A percentile compares a stretch with the other conserved stretches of the same genome.
Conservation (phyloP, 768 basidiomycete genomes). For the Hygrophoropsis aurantiaca region DNA sequence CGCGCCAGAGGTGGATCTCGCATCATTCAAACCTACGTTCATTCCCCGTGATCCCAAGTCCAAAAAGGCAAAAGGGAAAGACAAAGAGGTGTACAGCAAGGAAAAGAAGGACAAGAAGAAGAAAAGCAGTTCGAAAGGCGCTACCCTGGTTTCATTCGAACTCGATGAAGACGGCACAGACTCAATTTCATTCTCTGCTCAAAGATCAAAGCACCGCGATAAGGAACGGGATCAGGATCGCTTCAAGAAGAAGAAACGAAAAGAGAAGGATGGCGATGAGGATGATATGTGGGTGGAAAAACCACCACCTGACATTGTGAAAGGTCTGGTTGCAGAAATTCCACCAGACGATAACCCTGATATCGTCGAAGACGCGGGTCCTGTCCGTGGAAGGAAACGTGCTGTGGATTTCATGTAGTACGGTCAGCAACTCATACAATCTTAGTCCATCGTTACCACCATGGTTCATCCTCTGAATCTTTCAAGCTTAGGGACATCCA, state of each 20-base stretch:
- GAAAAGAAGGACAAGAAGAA: slow-evolving; percentile 53
- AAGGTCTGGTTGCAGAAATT: slow-evolving; percentile 26
- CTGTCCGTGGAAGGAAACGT: slow-evolving; percentile 54
- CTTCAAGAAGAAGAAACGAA: slow-evolving; percentile 45
- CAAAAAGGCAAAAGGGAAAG: slow-evolving; percentile 41
- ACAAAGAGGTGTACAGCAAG: slow-evolving; percentile 43
- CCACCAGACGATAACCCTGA: slow-evolving; percentile 12
- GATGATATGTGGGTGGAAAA: slow-evolving; percentile 74
- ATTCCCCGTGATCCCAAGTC: slow-evolving; percentile 48
- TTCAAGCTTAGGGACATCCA: no score
- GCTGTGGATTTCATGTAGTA: slow-evolving; percentile 74
- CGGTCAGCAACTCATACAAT: background rate
- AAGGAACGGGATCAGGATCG: slow-evolving; percentile 35
- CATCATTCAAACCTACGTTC: slow-evolving; percentile 90
- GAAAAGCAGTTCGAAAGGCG: slow-evolving; percentile 35
- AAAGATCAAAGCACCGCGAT: slow-evolving; percentile 33
- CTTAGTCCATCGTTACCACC: no score
- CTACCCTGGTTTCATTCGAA: slow-evolving; percentile 71
- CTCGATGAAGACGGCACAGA: slow-evolving; percentile 63
- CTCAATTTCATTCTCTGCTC: slow-evolving; percentile 25
- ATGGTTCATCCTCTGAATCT: no score
- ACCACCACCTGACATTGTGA: slow-evolving; percentile 50
- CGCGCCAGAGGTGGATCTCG: slow-evolving; percentile 41
- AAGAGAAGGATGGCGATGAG: slow-evolving; percentile 36
- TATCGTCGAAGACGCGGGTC: slow-evolving; percentile 23